These are phyloP conservation scores for Gynostemma pentaphyllum DNA, from an alignment of 306 rosid species.

Conservation along the genomic window DNA sequence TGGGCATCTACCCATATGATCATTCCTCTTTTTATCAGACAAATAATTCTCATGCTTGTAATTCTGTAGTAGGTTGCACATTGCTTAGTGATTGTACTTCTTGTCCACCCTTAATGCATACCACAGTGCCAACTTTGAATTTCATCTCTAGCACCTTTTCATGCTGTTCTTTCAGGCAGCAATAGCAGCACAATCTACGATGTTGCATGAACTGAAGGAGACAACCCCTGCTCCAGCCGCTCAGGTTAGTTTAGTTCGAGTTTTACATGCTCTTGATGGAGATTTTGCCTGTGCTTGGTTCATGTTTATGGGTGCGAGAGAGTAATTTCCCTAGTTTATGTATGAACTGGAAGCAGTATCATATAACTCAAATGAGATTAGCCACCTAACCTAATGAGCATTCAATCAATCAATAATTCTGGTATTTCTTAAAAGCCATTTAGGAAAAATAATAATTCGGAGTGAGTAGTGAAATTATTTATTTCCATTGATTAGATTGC, in stretches of 20 bases:
- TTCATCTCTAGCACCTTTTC: constrained; percentile 7
- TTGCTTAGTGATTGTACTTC: neutral
- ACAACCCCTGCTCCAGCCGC: constrained; percentile 28
- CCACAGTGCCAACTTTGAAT: neutral
- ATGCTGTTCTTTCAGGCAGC: constrained; percentile 56
- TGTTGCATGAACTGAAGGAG: constrained; percentile 58
- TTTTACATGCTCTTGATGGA: neutral
- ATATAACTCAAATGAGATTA: too few relatives aligned
- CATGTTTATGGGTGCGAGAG: too few relatives aligned
- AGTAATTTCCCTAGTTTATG: too few relatives aligned
- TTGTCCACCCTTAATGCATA: neutral
- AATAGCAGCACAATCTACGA: constrained; percentile 44
- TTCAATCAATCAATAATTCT: neutral
- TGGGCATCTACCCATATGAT: neutral
- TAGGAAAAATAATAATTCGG: neutral
- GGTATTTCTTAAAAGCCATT: neutral
- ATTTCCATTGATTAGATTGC: neutral
- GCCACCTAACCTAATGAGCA: too few relatives aligned
- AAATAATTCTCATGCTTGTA: neutral
- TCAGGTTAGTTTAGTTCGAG: constrained; percentile 41
- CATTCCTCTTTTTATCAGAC: neutral
- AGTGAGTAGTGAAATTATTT: neutral
- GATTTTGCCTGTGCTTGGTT: neutral
- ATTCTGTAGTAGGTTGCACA: neutral
- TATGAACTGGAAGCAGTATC: too few relatives aligned